A percentile compares a stretch with the other conserved stretches of the same genome.
Evolutionary conservation across 345 rosid species (phyloP).

Genomic region (Chamaenerion angustifolium): DNA sequence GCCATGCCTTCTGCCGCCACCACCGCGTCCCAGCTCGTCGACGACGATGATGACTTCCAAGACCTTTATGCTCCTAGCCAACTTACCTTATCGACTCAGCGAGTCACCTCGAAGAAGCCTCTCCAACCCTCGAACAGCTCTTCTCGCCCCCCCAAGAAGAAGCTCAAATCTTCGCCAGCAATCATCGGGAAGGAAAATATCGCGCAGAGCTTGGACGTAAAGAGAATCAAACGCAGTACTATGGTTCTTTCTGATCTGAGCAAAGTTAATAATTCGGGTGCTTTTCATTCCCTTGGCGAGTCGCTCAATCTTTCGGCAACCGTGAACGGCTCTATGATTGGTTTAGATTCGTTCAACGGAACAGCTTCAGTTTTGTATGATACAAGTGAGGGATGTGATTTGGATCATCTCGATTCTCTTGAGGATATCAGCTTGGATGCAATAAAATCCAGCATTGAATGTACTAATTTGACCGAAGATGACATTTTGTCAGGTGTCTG

Average conservation of each 20-base stretch:
- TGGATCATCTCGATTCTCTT: constrained; percentile 6
- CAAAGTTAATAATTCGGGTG: too few relatives aligned
- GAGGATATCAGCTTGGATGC: constrained; percentile 44
- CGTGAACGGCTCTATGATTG: too few relatives aligned
- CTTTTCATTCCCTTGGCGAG: too few relatives aligned
- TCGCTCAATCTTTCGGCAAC: too few relatives aligned
- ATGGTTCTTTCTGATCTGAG: too few relatives aligned
- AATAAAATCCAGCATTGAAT: constrained; percentile 53
- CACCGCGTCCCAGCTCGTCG: not conserved
- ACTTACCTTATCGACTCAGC: too few relatives aligned
- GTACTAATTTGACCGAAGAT: constrained; percentile 6
- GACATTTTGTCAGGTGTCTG: constrained; percentile 2
- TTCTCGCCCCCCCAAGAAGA: constrained; percentile 8
- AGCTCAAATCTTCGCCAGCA: not conserved
- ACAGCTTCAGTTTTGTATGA: constrained; percentile 1
- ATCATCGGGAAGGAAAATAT: constrained; percentile 7
- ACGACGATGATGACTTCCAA: not conserved
- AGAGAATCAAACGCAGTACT: too few relatives aligned
- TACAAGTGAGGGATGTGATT: not conserved
- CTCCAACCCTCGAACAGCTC: constrained; percentile 5
- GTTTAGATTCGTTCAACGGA: not conserved
- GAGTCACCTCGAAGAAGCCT: constrained; percentile 6
- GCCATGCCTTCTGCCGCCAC: constrained; percentile 3
- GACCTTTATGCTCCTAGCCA: too few relatives aligned
- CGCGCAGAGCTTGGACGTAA: not conserved